These are phyloP conservation scores for Ormosia emarginata DNA, from an alignment of 306 rosid species.

Conservation along the genomic window DNA sequence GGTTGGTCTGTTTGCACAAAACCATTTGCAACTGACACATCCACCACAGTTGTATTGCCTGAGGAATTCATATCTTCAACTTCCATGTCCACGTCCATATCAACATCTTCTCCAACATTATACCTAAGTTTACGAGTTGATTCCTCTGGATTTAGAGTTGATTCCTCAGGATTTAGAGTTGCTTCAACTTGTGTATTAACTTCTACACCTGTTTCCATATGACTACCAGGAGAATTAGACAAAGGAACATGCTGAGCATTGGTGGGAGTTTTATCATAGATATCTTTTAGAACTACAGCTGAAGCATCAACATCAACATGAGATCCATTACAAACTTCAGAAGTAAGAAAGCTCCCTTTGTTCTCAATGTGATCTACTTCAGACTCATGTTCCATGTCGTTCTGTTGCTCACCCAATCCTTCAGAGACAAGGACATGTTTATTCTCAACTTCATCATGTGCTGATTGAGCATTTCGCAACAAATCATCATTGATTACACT, in stretches of 20 bases:
- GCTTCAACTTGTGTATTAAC: slow-evolving; percentile 40
- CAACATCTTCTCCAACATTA: slow-evolving; percentile 66
- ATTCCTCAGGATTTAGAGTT: slow-evolving; percentile 37
- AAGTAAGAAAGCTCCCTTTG: slow-evolving; percentile 18
- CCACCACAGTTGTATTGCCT: slow-evolving; percentile 29
- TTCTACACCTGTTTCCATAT: slow-evolving; percentile 22
- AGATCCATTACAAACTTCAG: slow-evolving; percentile 38
- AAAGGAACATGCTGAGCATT: slow-evolving; percentile 35
- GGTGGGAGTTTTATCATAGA: slow-evolving; percentile 7
- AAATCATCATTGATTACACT: slow-evolving; percentile 50
- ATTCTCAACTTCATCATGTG: slow-evolving; percentile 38
- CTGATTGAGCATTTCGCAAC: slow-evolving; percentile 32
- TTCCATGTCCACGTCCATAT: slow-evolving; percentile 99
- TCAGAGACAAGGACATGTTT: slow-evolving; percentile 26
- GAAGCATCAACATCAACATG: slow-evolving; percentile 31
- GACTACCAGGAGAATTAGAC: slow-evolving; percentile 25
- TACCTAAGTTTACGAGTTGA: slow-evolving; percentile 31
- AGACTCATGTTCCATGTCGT: slow-evolving; percentile 25
- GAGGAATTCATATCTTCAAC: slow-evolving; percentile 67
- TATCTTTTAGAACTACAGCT: slow-evolving; percentile 9
- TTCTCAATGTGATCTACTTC: slow-evolving; percentile 33
- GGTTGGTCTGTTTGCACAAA: slow-evolving; percentile 35
- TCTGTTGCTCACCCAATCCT: slow-evolving; percentile 28
- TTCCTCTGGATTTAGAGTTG: too few relatives aligned
- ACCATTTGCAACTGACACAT: slow-evolving; percentile 28